Percentiles rank a stretch among this genome's conserved stretches.
Evolutionary conservation across 805 yeast species (phyloP).

Genomic region (Yarrowia sp.): DNA sequence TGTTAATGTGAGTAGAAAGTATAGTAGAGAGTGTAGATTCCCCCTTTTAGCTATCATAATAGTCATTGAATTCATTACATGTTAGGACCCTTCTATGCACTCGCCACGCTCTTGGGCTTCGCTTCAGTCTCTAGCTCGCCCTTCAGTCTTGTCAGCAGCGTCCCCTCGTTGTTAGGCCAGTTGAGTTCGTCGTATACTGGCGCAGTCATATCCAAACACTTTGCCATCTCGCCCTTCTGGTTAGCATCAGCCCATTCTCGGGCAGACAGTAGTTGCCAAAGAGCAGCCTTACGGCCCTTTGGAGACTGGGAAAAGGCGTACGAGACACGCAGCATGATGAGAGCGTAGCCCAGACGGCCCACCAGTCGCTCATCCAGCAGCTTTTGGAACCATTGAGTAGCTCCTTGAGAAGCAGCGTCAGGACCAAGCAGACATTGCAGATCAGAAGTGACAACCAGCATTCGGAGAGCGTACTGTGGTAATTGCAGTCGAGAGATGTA

Average conservation of each 20-base stretch:
- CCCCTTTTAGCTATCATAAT: neutral
- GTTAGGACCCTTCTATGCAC: neutral
- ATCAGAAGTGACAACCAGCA: slow-evolving; percentile 72
- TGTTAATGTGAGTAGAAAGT: neutral
- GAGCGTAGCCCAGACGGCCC: slow-evolving; percentile 56
- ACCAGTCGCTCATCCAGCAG: slow-evolving; percentile 53
- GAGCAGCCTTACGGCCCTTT: slow-evolving; percentile 72
- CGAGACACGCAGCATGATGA: slow-evolving; percentile 62
- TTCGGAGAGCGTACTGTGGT: slow-evolving; percentile 72
- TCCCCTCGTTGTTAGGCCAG: slow-evolving; percentile 30
- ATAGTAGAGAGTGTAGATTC: neutral
- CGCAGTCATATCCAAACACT: slow-evolving; percentile 48
- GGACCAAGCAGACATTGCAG: slow-evolving; percentile 59
- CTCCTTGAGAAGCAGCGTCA: slow-evolving; percentile 55
- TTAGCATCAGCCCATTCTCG: slow-evolving; percentile 64
- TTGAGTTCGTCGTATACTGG: slow-evolving; percentile 46
- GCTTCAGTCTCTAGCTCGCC: neutral
- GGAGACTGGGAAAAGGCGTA: slow-evolving; percentile 63
- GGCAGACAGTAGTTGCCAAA: slow-evolving; percentile 79
- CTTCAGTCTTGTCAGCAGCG: slow-evolving; percentile 23
- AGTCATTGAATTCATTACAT: neutral
- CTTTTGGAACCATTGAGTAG: slow-evolving; percentile 57
- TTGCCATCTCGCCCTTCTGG: slow-evolving; percentile 46
- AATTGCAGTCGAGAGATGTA: slow-evolving; percentile 74
- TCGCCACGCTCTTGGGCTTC: neutral